A percentile compares a stretch with the other conserved stretches of the same genome.
Evolutionary conservation across 2,329 filamentous ascomycete species (phyloP).

Genomic region (Botrytis aclada): DNA sequence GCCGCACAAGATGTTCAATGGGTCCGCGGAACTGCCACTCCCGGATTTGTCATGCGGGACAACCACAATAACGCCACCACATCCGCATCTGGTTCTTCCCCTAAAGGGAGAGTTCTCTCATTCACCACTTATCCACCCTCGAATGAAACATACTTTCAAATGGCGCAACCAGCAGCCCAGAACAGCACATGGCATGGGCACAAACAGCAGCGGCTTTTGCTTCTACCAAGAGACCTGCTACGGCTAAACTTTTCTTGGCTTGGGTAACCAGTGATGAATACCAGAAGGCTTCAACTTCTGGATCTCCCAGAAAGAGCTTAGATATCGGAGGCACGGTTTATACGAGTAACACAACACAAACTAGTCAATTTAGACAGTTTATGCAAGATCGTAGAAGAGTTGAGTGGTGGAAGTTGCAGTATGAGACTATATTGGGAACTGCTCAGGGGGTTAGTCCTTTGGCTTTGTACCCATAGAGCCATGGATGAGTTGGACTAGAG

Average conservation of each 20-base stretch:
- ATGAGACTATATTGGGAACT: not conserved
- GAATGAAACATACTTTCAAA: not conserved
- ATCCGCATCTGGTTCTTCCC: not conserved
- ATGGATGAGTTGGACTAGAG: not conserved
- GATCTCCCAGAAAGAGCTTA: slow-evolving; percentile 1
- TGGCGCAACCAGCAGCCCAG: not conserved
- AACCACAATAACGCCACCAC: not conserved
- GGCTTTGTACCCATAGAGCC: not conserved
- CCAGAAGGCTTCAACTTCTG: not conserved
- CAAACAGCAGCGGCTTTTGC: not conserved
- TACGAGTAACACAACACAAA: not conserved
- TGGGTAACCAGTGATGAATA: not conserved
- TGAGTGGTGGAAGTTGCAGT: slow-evolving; percentile 12
- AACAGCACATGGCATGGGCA: slow-evolving; percentile 1
- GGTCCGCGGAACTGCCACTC: slow-evolving; percentile 1
- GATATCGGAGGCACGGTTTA: not conserved
- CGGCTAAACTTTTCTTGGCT: slow-evolving; percentile 8
- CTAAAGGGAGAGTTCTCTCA: not conserved
- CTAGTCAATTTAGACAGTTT: not conserved
- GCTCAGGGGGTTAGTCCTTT: not conserved
- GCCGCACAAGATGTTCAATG: slow-evolving; percentile 6
- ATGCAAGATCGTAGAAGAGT: not conserved
- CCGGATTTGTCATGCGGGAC: not conserved
- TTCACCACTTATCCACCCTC: not conserved
- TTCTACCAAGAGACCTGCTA: not conserved